Percentiles rank a stretch among this genome's conserved stretches.
Conservation (phyloP, 257 asterid species). For the Cinchona pubescens region DNA sequence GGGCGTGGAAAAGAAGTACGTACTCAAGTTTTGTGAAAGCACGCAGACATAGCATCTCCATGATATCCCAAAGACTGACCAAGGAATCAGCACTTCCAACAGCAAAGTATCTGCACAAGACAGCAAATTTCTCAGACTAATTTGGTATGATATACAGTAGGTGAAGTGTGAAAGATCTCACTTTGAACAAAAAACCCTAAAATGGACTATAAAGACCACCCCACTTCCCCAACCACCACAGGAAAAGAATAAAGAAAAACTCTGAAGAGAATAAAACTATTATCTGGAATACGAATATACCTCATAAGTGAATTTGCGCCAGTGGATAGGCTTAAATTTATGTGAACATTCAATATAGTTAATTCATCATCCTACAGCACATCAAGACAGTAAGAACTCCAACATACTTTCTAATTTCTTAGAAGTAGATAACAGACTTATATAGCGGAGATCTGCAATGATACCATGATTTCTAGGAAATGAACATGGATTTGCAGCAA, state of each 20-base stretch:
- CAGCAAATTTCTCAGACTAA: slow-evolving; percentile 1
- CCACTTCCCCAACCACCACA: neutral
- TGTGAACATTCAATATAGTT: slow-evolving; percentile 93
- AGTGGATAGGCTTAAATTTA: slow-evolving; percentile 89
- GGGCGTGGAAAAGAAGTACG: slow-evolving; percentile 30
- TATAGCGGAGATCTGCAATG: neutral
- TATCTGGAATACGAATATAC: slow-evolving; percentile 32
- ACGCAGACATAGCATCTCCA: slow-evolving; percentile 91
- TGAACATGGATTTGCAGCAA: neutral
- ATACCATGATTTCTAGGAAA: neutral
- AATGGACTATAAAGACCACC: neutral
- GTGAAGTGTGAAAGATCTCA: neutral
- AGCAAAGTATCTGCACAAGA: slow-evolving; percentile 68
- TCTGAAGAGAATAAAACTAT: neutral
- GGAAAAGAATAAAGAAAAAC: neutral
- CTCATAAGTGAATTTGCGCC: slow-evolving; percentile 96
- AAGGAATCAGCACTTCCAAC: slow-evolving; percentile 98
- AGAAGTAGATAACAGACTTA: neutral
- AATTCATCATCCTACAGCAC: slow-evolving; percentile 79
- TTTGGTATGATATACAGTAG: neutral
- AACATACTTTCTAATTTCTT: slow-evolving; percentile 4
- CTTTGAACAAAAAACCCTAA: neutral
- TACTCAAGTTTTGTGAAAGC: slow-evolving; percentile 94
- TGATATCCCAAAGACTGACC: slow-evolving; percentile 96
- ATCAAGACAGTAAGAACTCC: slow-evolving; percentile 19